Evolutionary conservation across 78 protist species (phyloP).

Genomic region (Neovahlkampfia damariscottae): DNA sequence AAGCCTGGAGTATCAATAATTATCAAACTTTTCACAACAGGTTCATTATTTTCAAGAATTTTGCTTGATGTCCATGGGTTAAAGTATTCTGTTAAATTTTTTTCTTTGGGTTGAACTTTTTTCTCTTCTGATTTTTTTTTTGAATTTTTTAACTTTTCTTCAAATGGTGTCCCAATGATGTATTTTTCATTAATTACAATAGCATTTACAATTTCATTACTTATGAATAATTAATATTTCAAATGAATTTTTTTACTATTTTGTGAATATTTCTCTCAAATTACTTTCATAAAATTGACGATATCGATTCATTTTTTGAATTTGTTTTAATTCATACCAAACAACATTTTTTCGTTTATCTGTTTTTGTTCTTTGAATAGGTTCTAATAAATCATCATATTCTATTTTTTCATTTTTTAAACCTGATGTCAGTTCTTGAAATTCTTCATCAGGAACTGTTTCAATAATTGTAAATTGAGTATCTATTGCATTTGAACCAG

Average conservation of each 20-base stretch:
- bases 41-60: not conserved
- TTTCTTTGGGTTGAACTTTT: not conserved
- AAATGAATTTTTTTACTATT: not conserved
- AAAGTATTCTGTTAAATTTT: not conserved
- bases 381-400: not conserved
- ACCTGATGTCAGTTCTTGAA: not conserved
- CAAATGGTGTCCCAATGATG: not conserved
- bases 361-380: not conserved
- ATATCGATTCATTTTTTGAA: not conserved
- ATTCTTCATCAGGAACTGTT: not conserved
- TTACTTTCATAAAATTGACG: not conserved
- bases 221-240: not conserved
- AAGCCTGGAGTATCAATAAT: not conserved
- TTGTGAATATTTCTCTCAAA: not conserved
- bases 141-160: not conserved
- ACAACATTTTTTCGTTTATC: not conserved
- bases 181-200: not conserved
- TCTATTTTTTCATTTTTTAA: not conserved
- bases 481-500: not conserved
- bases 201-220: not conserved
- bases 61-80: not conserved
- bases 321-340: not conserved
- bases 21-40: not conserved
- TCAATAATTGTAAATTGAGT: constrained; percentile 1
- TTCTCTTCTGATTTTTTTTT: not conserved